Evolutionary conservation across 2,329 filamentous ascomycete genomes (phyloP).

Genomic region (Xylariaceae sp.): DNA sequence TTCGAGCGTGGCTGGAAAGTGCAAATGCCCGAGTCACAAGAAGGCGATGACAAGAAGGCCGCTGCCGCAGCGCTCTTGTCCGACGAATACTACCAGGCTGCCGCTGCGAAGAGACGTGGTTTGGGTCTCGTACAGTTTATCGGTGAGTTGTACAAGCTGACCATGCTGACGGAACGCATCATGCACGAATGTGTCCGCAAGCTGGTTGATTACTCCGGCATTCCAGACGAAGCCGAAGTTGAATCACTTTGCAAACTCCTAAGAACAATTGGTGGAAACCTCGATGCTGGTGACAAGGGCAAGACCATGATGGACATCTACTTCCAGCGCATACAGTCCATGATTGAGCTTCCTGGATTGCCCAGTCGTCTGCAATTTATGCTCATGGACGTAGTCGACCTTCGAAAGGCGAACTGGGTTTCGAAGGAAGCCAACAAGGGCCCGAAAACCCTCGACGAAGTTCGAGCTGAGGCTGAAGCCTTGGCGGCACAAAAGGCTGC

Average conservation of each 20-base stretch:
- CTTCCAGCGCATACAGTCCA: slow-evolving; percentile 80
- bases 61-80: slow-evolving; percentile 79
- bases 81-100: slow-evolving; percentile 92
- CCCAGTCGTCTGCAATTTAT: slow-evolving; percentile 91
- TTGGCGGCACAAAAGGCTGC: slow-evolving; percentile 74
- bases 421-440: slow-evolving; percentile 91
- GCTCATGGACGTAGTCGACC: slow-evolving; percentile 89
- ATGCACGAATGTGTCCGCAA: slow-evolving; percentile 99
- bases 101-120: slow-evolving; percentile 91
- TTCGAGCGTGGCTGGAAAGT: slow-evolving; percentile 97
- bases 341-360: slow-evolving; percentile 74
- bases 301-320: slow-evolving; percentile 85
- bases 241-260: slow-evolving; percentile 93
- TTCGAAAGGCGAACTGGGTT: slow-evolving; percentile 71
- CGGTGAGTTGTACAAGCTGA: slow-evolving; percentile 96
- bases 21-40: slow-evolving; percentile 63
- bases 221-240: slow-evolving; percentile 92
- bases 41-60: slow-evolving; percentile 57
- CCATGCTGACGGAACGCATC: slow-evolving; percentile 97
- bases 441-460: slow-evolving; percentile 91
- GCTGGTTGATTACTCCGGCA: slow-evolving; percentile 87
- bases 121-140: slow-evolving; percentile 99
- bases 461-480: slow-evolving; percentile 77
- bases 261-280: slow-evolving; percentile 81
- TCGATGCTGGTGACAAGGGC: slow-evolving; percentile 79